Base-by-base conservation (phyloP, 2,329 filamentous ascomycete species). In the Cucurbitaria berberidis region DNA sequence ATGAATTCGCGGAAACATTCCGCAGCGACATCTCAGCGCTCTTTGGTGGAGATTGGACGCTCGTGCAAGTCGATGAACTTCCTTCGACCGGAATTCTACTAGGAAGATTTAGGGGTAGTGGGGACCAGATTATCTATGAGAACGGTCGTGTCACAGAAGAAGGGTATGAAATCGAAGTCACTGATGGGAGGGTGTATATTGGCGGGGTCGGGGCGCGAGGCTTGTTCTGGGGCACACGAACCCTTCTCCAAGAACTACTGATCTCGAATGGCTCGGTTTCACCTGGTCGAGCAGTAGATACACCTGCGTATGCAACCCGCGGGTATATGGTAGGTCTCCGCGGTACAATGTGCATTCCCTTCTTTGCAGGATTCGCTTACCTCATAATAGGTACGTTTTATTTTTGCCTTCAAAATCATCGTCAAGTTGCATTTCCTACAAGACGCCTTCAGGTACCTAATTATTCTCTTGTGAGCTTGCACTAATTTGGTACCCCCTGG, bases 1-100 rank as follows among this genome's bases (percentile, higher is more conserved):
- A 69, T n/a, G 78, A 82, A 3, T 84, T 84, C 36, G 81, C 81
- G 1, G 62, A 72, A 16, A 78, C 75, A 0, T 82, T 84, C 51
- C 62, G 68, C 19, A 60, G 75, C 3, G 82, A 84, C 55, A 68
- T 84, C 1, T 62, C 71, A 3, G 58, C 73, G 9, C 49, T 80
- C 3, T 77, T 80, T 1, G 74, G 76, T 16, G 59, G 61, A 6
- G 65, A 74, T 3, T 82, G 79, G 79, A 70, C 73, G 1, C 62
- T 83, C 15, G 59, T 76, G 35, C 57, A 60, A 1, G 74, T 80
- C 27, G 67, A 76, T 2, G 49, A 61, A 2, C 59, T 77, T 11
- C 74, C 77, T 0, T 43, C 53, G 2, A 67, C 67, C 1, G 81
- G 81, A 0, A 78, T 84, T 10, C 68, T 80, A 10, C 70, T 84